A percentile compares a stretch with the other conserved stretches of the same genome.
Evolutionary conservation across 495 filamentous ascomycete species (phyloP).

Genomic region (Astrothelium macrocarpum): DNA sequence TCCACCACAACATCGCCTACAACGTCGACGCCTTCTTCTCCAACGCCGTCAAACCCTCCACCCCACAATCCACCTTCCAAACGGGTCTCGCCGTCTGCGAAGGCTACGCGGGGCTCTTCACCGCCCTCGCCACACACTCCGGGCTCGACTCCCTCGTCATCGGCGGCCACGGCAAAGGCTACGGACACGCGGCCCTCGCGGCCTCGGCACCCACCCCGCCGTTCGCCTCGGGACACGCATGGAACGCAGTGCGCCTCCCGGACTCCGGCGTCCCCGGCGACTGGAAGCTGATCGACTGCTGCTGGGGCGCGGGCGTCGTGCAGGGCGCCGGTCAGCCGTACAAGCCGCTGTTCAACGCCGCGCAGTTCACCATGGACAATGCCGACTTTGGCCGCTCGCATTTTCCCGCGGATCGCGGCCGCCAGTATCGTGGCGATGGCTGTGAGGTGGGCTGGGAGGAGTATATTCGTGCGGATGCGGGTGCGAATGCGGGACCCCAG

Average conservation of each 20-base stretch:
- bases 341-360: slow-evolving; percentile 54
- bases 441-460: slow-evolving; percentile 60
- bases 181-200: slow-evolving; percentile 48
- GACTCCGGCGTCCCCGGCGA: slow-evolving; percentile 41
- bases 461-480: slow-evolving; percentile 53
- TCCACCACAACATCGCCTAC: slow-evolving; percentile 87
- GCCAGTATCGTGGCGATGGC: slow-evolving; percentile 61
- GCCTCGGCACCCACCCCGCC: slow-evolving; percentile 51
- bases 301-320: slow-evolving; percentile 79
- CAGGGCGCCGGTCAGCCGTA: slow-evolving; percentile 46
- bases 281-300: slow-evolving; percentile 88
- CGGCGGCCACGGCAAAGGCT: slow-evolving; percentile 80
- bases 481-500: slow-evolving; percentile 33
- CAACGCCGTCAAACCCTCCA: slow-evolving; percentile 53
- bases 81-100: slow-evolving; percentile 79
- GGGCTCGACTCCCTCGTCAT: slow-evolving; percentile 65
- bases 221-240: slow-evolving; percentile 61
- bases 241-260: slow-evolving; percentile 87
- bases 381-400: slow-evolving; percentile 71
- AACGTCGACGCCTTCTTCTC: slow-evolving; percentile 69
- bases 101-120: slow-evolving; percentile 81
- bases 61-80: slow-evolving; percentile 55
- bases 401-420: slow-evolving; percentile 56
- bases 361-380: slow-evolving; percentile 69
- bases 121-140: slow-evolving; percentile 58